A percentile compares a stretch with the other conserved stretches of the same genome.
phyloP scores from a whole-genome alignment of 805 yeast genomes.

The Aciculoconidium aculeatum region DNA sequence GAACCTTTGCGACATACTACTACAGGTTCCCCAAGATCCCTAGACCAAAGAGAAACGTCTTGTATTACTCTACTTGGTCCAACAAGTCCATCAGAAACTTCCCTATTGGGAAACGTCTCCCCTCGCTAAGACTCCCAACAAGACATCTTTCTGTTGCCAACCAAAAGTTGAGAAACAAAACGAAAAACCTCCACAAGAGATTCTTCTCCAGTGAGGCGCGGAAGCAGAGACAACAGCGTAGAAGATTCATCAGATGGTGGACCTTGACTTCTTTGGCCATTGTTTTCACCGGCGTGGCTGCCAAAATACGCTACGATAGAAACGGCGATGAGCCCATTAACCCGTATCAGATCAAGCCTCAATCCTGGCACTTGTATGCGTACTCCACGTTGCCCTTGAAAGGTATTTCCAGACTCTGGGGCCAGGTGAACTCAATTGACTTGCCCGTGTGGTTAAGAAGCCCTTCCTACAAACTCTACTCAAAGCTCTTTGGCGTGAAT shows the following conservation, averaged over 20 bases:
- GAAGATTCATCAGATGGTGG: slow-evolving; percentile 46
- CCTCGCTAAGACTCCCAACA: slow-evolving; percentile 19
- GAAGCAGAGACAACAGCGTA: slow-evolving; percentile 30
- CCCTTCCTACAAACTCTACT: slow-evolving; percentile 75
- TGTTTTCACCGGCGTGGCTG: slow-evolving; percentile 50
- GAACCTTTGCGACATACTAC: slow-evolving; percentile 19
- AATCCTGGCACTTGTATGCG: slow-evolving; percentile 85
- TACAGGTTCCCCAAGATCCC: slow-evolving; percentile 51
- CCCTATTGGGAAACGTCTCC: no score
- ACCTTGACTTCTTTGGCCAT: slow-evolving; percentile 48
- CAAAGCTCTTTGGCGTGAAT: slow-evolving; percentile 79
- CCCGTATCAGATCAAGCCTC: slow-evolving; percentile 49
- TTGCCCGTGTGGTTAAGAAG: slow-evolving; percentile 85
- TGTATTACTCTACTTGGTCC: slow-evolving; percentile 45
- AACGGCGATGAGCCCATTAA: slow-evolving; percentile 23
- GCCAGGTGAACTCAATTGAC: slow-evolving; percentile 73
- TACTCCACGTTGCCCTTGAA: slow-evolving; percentile 88
- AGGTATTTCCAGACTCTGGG: slow-evolving; percentile 92
- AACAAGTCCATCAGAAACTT: slow-evolving; percentile 17
- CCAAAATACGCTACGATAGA: slow-evolving; percentile 35
- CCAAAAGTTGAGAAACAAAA: slow-evolving; percentile 28
- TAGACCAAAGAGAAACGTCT: slow-evolving; percentile 48
- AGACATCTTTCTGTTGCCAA: slow-evolving; percentile 33
- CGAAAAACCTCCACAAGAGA: slow-evolving; percentile 31
- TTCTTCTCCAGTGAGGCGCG: slow-evolving; percentile 41